These are phyloP conservation scores for Scheffersomyces illinoinensis DNA, from an alignment of 1,139 yeast species.

Conservation along the genomic window DNA sequence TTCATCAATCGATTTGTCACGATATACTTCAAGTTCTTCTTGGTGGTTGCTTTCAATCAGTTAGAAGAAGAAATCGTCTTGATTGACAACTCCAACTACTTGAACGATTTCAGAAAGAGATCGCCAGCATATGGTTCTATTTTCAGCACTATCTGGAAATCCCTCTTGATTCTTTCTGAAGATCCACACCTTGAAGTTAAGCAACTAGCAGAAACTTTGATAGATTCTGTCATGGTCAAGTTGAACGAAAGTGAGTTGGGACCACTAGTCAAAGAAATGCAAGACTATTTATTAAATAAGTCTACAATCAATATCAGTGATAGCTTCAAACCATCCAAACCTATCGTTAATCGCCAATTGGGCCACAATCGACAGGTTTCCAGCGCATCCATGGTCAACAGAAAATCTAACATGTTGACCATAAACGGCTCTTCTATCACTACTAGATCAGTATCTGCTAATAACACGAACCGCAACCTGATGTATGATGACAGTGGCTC, in stretches of 20 bases:
- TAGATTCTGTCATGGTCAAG: constrained; percentile 70
- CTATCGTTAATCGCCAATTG: constrained; percentile 31
- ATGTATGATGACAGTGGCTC: constrained; percentile 20
- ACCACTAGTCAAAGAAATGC: constrained; percentile 63
- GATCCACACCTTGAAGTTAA: constrained; percentile 90
- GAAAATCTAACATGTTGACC: constrained; percentile 28
- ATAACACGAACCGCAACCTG: constrained; percentile 14
- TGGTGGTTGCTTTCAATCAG: constrained; percentile 86
- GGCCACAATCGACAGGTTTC: constrained; percentile 34
- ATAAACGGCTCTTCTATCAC: constrained; percentile 31
- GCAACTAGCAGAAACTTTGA: constrained; percentile 68
- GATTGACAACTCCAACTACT: constrained; percentile 58
- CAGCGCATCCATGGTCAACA: constrained; percentile 31
- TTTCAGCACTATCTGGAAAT: constrained; percentile 88
- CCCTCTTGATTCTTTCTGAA: constrained; percentile 74
- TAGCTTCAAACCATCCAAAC: constrained; percentile 37
- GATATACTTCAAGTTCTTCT: constrained; percentile 70
- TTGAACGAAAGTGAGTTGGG: constrained; percentile 70
- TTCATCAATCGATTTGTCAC: constrained; percentile 75
- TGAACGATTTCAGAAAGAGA: constrained; percentile 59
- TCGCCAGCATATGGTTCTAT: constrained; percentile 84
- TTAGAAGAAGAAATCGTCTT: constrained; percentile 77
- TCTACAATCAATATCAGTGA: constrained; percentile 44
- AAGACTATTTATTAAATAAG: constrained; percentile 59
- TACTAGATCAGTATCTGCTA: constrained; percentile 37